Percentiles rank a stretch among this genome's conserved stretches.
phyloP scores from a whole-genome alignment of 345 rosid genomes.

The Euphorbia tirucalli region DNA sequence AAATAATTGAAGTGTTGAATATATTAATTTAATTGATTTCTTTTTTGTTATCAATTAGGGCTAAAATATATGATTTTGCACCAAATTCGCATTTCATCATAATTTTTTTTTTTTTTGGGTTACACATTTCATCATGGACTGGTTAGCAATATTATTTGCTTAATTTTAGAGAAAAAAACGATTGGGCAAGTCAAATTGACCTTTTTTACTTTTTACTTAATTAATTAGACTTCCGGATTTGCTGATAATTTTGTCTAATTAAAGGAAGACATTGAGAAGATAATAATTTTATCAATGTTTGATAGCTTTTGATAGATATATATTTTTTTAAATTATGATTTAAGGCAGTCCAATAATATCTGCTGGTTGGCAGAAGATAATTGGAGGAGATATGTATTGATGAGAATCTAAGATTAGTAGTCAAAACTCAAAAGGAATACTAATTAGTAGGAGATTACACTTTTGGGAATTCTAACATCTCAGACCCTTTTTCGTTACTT shows the following conservation, averaged over 20 bases:
- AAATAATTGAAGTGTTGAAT: no score
- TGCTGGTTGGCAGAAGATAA: constrained; percentile 2
- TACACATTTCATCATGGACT: no score
- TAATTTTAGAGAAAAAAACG: not conserved
- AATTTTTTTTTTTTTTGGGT: no score
- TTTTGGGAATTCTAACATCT: not conserved
- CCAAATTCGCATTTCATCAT: no score
- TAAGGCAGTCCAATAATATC: not conserved
- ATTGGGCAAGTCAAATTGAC: not conserved
- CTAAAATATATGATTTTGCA: no score
- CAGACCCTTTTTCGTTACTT: not conserved
- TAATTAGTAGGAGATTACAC: not conserved
- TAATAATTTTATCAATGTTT: constrained; percentile 5
- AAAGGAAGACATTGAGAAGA: constrained; percentile 21
- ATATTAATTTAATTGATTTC: no score
- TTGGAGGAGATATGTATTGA: constrained; percentile 19
- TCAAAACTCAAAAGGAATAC: constrained; percentile 12
- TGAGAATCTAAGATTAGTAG: not conserved
- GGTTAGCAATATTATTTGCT: constrained; percentile 4
- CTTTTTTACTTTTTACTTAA: constrained; percentile 2
- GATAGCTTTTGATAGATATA: constrained; percentile 15
- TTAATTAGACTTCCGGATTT: constrained; percentile 10
- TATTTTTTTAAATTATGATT: not conserved
- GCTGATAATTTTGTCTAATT: constrained; percentile 13
- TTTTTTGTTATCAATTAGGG: no score